Conservation (phyloP, 2,329 filamentous ascomycete genomes). For the Aphanocladium album region DNA sequence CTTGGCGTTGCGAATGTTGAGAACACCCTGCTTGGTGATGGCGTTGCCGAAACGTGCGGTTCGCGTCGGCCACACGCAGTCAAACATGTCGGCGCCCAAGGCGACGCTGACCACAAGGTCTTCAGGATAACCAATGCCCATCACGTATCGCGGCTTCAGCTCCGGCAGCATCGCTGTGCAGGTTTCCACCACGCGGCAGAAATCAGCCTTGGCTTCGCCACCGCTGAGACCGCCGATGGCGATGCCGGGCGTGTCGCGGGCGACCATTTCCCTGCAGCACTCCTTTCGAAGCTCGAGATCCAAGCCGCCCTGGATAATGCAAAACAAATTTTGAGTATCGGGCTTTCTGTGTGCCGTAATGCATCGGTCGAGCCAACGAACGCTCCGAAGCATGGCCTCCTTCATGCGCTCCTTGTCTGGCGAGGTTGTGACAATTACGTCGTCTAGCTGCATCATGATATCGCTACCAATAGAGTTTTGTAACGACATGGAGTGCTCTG, state of each 20-base stretch:
- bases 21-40: slow-evolving; percentile 71
- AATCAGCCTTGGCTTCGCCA: slow-evolving; percentile 89
- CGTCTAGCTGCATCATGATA: slow-evolving; percentile 99
- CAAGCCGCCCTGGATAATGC: slow-evolving; percentile 94
- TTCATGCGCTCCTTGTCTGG: slow-evolving; percentile 83
- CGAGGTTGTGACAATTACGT: slow-evolving; percentile 93
- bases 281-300: slow-evolving; percentile 79
- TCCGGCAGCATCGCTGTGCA: slow-evolving; percentile 84
- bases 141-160: slow-evolving; percentile 94
- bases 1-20: slow-evolving; percentile 74
- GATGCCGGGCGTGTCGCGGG: slow-evolving; percentile 87
- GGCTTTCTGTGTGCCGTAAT: slow-evolving; percentile 84
- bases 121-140: slow-evolving; percentile 97
- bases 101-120: slow-evolving; percentile 91
- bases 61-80: slow-evolving; percentile 96
- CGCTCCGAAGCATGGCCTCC: slow-evolving; percentile 89
- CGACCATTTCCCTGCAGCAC: slow-evolving; percentile 84
- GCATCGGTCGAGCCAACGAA: slow-evolving; percentile 94
- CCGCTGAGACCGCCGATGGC: slow-evolving; percentile 93
- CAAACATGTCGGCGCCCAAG: slow-evolving; percentile 97
- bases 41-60: slow-evolving; percentile 96
- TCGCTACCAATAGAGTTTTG: slow-evolving; percentile 98
- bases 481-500: slow-evolving; percentile 91
- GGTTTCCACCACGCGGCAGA: slow-evolving; percentile 81
- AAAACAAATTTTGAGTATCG: slow-evolving; percentile 85